Evolutionary conservation across 306 rosid species (phyloP), one percentile per base, ranked within the genome.

Genomic region (Gynostemma pentaphyllum): DNA sequence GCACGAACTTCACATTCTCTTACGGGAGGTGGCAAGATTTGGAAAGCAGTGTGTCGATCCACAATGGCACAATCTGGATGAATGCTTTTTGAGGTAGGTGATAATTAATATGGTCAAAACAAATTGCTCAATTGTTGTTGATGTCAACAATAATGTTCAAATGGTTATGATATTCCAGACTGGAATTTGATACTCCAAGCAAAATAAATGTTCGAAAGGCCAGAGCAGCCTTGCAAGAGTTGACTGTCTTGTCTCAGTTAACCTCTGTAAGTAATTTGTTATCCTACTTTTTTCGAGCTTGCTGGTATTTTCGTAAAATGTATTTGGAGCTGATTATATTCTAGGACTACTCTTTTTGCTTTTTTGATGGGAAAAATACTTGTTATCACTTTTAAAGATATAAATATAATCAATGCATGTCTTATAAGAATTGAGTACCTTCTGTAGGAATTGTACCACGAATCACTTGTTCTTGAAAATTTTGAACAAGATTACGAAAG

Each of bases 31-130:
- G 48, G 68, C 75, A 70, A 81, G 99, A 73, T 94, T 94, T 70
- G 99, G 97, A 67, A 70, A 94, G 65, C 69, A 65, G 68, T 94
- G 99, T 78, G 89, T 86, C 73, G 94, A 94, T 72, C 89, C 97
- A 39, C 88, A 78, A 53, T 94, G 90, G 97, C 97, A 94, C 85
- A 84, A 75, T 55, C 78, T 94, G 66, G 81, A 79, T 64, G 81
- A 89, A 53, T 81, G 75, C 77, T 94, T 94, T 75, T 70, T 81
- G 27, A 80, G 79, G 99, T 83, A 78, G 23, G n/a, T n/a, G n/a
- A n/a, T n/a, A n/a, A n/a, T 72, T 52, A 55, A 5, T 34, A 44
- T 73, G 9, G 26, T 68, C 34, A 60, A 60, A 62, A 49, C 67
- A 11, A 65, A 68, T 48, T 60, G 34, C 18, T 48, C 15, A 24